These are phyloP conservation scores for Boechera divaricarpa DNA, from an alignment of 345 rosid genomes.

Conservation along the genomic window DNA sequence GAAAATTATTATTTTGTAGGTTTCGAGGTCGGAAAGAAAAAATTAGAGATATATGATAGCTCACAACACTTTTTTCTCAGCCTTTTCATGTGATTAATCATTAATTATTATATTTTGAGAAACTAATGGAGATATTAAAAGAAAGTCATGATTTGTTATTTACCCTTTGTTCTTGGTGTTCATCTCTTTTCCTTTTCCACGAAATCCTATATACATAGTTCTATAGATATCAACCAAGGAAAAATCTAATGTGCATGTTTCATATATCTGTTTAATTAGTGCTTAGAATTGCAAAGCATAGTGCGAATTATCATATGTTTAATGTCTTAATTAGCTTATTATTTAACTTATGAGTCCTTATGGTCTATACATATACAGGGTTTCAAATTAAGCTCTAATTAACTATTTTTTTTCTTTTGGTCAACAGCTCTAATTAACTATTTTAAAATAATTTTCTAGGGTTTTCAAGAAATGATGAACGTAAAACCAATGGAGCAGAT, in stretches of 20 bases:
- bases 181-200: constrained; percentile 16
- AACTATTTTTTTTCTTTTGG: background rate
- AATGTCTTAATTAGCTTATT: background rate
- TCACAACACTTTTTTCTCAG: constrained; percentile 26
- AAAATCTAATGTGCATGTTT: constrained; percentile 21
- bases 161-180: constrained; percentile 36
- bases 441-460: constrained; percentile 23
- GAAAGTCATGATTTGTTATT: constrained; percentile 37
- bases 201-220: background rate
- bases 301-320: background rate
- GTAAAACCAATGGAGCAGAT: constrained; percentile 49
- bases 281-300: background rate
- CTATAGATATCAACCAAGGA: background rate
- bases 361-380: background rate
- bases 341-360: background rate
- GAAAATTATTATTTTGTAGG: constrained; percentile 18
- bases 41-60: constrained; percentile 14
- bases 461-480: constrained; percentile 49
- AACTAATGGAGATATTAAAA: background rate
- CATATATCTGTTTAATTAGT: constrained; percentile 2
- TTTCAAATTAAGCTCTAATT: constrained; percentile 19
- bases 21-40: constrained; percentile 27
- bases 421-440: background rate
- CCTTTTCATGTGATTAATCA: constrained; percentile 35
- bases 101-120: constrained; percentile 5